Percentiles rank a stretch among this genome's conserved stretches.
phyloP scores from a whole-genome alignment of 495 filamentous ascomycete genomes.

The Trichoderma orchidacearum region DNA sequence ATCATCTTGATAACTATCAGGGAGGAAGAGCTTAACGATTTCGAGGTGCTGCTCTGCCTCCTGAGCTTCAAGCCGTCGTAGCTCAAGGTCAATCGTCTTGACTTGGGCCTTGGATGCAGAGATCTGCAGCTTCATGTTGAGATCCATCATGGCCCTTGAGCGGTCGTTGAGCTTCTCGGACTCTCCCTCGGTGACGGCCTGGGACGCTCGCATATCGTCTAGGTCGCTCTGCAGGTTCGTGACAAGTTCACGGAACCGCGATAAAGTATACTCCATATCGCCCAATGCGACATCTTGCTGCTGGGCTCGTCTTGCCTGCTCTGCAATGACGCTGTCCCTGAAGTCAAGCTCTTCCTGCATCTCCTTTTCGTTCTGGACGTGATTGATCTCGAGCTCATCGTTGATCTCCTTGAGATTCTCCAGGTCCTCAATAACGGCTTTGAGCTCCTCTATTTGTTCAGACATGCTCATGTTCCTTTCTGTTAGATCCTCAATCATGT shows the following conservation, averaged over 20 bases:
- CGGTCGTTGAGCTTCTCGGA: slow-evolving; percentile 73
- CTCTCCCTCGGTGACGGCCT: slow-evolving; percentile 84
- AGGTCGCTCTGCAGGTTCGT: slow-evolving; percentile 74
- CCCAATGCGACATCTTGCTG: slow-evolving; percentile 64
- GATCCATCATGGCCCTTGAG: slow-evolving; percentile 86
- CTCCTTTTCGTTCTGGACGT: slow-evolving; percentile 84
- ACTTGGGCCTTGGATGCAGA: slow-evolving; percentile 82
- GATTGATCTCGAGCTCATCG: slow-evolving; percentile 88
- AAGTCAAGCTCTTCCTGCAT: slow-evolving; percentile 87
- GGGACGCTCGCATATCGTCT: slow-evolving; percentile 80
- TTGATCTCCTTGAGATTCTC: slow-evolving; percentile 81
- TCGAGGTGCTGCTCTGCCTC: slow-evolving; percentile 79
- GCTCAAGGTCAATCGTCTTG: slow-evolving; percentile 85
- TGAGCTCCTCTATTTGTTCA: slow-evolving; percentile 72
- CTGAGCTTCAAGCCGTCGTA: slow-evolving; percentile 75
- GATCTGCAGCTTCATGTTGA: slow-evolving; percentile 84
- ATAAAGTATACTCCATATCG: slow-evolving; percentile 80
- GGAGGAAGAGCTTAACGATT: slow-evolving; percentile 79
- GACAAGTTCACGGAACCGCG: slow-evolving; percentile 78
- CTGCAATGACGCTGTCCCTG: slow-evolving; percentile 60
- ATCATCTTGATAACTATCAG: slow-evolving; percentile 69
- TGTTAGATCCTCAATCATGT: slow-evolving; percentile 85
- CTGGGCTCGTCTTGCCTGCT: slow-evolving; percentile 51
- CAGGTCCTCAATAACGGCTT: slow-evolving; percentile 67
- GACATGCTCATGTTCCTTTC: slow-evolving; percentile 70